Evolutionary conservation across 106 monocot species (phyloP).

Genomic region (Vanilla planifolia): DNA sequence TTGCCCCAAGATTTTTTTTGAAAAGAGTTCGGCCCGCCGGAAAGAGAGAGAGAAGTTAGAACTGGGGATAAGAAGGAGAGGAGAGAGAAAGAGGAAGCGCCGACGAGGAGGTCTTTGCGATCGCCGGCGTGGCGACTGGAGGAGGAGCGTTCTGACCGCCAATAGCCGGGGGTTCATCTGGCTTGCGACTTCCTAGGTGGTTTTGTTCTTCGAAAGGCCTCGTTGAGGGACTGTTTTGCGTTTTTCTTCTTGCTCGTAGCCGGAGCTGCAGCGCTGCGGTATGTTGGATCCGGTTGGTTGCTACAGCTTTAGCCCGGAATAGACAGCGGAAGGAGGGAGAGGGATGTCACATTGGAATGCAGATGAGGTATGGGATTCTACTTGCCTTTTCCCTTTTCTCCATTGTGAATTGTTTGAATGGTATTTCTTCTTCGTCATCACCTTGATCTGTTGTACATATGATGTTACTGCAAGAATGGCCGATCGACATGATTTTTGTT

Average conservation of each 20-base stretch:
- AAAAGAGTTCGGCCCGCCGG: constrained; percentile 14
- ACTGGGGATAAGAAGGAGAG: not conserved
- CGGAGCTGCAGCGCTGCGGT: not conserved
- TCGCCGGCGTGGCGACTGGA: not conserved
- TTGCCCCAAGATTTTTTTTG: constrained; percentile 9
- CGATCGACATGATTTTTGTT: not conserved
- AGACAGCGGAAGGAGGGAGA: constrained; percentile 1
- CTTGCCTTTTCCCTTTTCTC: not conserved
- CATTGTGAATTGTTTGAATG: not conserved
- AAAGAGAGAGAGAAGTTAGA: constrained; percentile 1
- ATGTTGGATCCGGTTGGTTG: constrained; percentile 7
- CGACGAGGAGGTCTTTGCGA: not conserved
- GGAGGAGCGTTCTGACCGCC: not conserved
- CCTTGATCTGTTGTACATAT: not conserved
- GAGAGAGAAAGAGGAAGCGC: not conserved
- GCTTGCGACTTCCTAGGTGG: not conserved
- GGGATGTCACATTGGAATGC: constrained; percentile 6
- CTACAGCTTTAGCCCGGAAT: constrained; percentile 1
- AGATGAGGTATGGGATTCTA: not conserved
- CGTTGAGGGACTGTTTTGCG: not conserved
- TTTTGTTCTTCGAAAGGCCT: not conserved
- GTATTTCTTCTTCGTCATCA: not conserved
- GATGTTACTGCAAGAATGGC: not conserved
- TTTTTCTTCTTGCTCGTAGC: constrained; percentile 4
- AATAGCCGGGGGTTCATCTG: not conserved